Base-by-base conservation (phyloP, 768 basidiomycete genomes). In the Phylloporus scabripes region DNA sequence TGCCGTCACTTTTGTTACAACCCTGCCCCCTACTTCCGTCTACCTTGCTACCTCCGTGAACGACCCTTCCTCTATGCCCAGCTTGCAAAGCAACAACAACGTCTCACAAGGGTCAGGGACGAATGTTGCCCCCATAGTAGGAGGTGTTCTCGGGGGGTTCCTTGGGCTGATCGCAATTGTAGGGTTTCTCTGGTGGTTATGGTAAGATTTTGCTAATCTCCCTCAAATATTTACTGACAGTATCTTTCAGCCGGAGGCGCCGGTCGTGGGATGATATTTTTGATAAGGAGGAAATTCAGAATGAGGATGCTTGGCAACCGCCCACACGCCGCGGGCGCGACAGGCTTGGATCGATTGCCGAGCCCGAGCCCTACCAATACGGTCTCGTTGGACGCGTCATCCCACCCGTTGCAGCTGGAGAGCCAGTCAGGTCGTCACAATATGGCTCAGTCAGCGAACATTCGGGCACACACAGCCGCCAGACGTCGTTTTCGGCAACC, bases 301-400 rank as follows among this genome's bases (percentile, higher is more conserved):
- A 70, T 29, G 65, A 67, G 7, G 55, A 53, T 9, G 42, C 46
- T 20, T 56, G 52, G 44, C 52, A 59, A 12, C n/a, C 60, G 14
- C 42, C 61, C 24, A 47, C 53, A 21, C 61, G 56, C 15, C 55
- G 50, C 38, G 50, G 50, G 8, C 62, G 60, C 42, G 55, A 52
- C 55, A 57, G 46, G 14, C 55, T 68, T 23, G 61, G 68, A 38
- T 52, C 62, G 46, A 51, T 42, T 34, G 63, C 67, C 24, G 72
- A 74, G 41, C 80, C 78, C 5, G 75, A 68, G 59, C 81, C 82
- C 20, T 85, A 85, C 58, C 72, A 79, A 56, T 85, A 85, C 53
- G 82, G 81, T 15, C 70, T 79, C 36, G 76, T 85, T 21, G 83
- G 82, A 3, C 74, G 73, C 20, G 59, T 67, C 31, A 14, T 54